Percentiles rank a stretch among this genome's conserved stretches.
These are phyloP conservation scores for Coemansia sp. DNA, from an alignment of 371 early-diverging fungal genomes.

Conservation along the genomic window DNA sequence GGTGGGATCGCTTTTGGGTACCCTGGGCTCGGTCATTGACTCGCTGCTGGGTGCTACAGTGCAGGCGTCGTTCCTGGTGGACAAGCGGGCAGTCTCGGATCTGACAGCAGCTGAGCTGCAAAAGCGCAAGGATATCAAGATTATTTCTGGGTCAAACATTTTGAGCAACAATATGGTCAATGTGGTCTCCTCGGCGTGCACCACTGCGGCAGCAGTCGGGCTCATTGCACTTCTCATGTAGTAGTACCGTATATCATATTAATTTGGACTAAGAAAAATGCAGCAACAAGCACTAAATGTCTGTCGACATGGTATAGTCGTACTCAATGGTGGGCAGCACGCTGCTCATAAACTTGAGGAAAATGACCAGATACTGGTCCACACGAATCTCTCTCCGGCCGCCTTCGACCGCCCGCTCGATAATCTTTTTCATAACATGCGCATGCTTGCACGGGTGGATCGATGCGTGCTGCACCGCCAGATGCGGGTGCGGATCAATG, in stretches of 20 bases:
- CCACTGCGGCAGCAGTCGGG: slow-evolving; percentile 15
- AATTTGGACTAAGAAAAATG: not conserved
- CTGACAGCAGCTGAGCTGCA: slow-evolving; percentile 43
- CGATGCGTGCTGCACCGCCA: slow-evolving; percentile 77
- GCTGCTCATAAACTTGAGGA: slow-evolving; percentile 93
- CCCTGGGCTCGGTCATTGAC: slow-evolving; percentile 78
- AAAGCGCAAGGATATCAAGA: slow-evolving; percentile 50
- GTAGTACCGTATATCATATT: not conserved
- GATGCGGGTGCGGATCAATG: slow-evolving; percentile 92
- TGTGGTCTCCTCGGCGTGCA: slow-evolving; percentile 25
- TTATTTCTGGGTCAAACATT: slow-evolving; percentile 66
- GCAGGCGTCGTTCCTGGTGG: slow-evolving; percentile 65
- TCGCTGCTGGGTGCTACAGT: slow-evolving; percentile 84
- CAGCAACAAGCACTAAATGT: slow-evolving; percentile 34
- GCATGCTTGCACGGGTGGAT: slow-evolving; percentile 98
- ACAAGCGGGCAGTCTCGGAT: slow-evolving; percentile 58
- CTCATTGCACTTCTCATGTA: slow-evolving; percentile 5
- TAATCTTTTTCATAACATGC: slow-evolving; percentile 94
- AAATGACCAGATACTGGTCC: slow-evolving; percentile 92
- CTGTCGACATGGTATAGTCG: slow-evolving; percentile 80
- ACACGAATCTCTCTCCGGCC: slow-evolving; percentile 75
- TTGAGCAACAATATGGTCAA: slow-evolving; percentile 77
- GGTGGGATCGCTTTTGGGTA: slow-evolving; percentile 57
- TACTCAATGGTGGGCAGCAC: slow-evolving; percentile 97
- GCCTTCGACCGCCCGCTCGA: slow-evolving; percentile 65